Conservation (phyloP, 345 rosid genomes). For the Fremontodendron californicum region DNA sequence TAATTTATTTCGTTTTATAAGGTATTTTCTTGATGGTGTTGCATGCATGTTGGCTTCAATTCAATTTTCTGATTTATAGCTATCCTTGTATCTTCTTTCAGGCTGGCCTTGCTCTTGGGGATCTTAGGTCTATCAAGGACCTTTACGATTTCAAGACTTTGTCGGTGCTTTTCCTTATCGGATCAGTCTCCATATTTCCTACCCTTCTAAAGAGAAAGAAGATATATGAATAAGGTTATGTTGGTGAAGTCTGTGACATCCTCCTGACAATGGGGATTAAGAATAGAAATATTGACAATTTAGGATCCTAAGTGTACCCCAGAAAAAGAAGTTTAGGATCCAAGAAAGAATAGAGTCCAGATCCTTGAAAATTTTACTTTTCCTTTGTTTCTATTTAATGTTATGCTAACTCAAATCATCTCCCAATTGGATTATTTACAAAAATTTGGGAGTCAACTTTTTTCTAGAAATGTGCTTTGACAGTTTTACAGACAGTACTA, state of each 20-base stretch:
- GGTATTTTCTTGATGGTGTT: not conserved
- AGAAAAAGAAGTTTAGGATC: conserved; percentile 11
- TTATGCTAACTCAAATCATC: conserved; percentile 17
- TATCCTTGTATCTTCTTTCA: conserved; percentile 17
- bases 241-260: conserved; percentile 3
- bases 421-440: conserved; percentile 30
- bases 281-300: conserved; percentile 17
- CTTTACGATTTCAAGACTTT: conserved; percentile 77
- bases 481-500: not conserved
- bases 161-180: conserved; percentile 71
- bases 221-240: conserved; percentile 45
- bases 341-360: not conserved
- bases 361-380: not conserved
- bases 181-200: conserved; percentile 60
- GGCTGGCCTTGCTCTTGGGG: conserved; percentile 91
- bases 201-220: conserved; percentile 74
- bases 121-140: conserved; percentile 76
- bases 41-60: not conserved
- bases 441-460: conserved; percentile 15
- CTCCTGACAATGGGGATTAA: conserved; percentile 4
- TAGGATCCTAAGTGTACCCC: conserved; percentile 8
- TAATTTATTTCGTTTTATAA: not conserved
- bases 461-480: not conserved
- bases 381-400: not conserved
- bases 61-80: not conserved